These are phyloP conservation scores for Scedosporium minutisporum DNA, from an alignment of 2,329 filamentous ascomycete genomes.

Conservation along the genomic window DNA sequence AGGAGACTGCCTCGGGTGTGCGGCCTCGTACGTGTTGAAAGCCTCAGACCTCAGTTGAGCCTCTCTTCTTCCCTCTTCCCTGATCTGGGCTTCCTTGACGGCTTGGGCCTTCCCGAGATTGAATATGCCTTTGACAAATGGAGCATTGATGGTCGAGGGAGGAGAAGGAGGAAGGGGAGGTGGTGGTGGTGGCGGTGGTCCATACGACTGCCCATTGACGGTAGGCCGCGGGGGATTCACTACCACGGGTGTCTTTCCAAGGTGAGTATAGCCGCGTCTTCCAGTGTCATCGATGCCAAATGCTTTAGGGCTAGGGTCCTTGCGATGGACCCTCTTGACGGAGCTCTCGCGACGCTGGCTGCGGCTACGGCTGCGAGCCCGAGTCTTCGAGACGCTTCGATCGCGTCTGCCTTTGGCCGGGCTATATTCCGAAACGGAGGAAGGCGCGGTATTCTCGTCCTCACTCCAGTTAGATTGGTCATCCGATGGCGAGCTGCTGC, in stretches of 20 bases:
- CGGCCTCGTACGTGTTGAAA: background rate
- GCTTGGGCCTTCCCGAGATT: too few species aligned
- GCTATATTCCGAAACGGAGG: background rate
- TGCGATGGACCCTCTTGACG: background rate
- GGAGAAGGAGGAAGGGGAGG: too few species aligned
- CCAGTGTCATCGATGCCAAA: background rate
- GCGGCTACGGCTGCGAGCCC: background rate
- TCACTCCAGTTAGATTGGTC: background rate
- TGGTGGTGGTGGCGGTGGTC: too few species aligned
- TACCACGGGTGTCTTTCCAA: too few species aligned
- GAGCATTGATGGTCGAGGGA: too few species aligned
- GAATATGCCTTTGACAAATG: too few species aligned
- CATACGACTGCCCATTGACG: too few species aligned
- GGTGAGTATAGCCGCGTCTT: too few species aligned
- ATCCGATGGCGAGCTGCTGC: background rate
- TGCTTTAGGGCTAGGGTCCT: background rate
- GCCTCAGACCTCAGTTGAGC: background rate
- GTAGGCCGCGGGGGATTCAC: too few species aligned
- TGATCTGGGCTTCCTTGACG: too few species aligned
- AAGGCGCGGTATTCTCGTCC: background rate
- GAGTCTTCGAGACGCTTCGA: background rate
- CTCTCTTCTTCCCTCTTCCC: background rate
- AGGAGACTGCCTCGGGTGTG: background rate
- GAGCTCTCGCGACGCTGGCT: background rate
- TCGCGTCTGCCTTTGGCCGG: background rate